Evolutionary conservation across 1,284 basidiomycete species (phyloP).

Genomic region (Heterobasidion parviporum): DNA sequence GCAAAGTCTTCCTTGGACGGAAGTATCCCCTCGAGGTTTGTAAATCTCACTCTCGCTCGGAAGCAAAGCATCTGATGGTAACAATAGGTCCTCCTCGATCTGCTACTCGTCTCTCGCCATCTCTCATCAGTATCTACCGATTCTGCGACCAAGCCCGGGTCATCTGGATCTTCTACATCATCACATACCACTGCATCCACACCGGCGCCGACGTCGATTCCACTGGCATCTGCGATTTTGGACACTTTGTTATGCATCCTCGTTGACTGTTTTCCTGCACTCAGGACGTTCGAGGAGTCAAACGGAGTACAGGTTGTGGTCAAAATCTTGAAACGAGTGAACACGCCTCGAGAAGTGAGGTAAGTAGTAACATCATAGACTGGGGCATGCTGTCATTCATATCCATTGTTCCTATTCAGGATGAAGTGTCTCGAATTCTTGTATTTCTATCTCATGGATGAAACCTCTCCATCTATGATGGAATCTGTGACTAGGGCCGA

Average conservation of each 20-base stretch:
- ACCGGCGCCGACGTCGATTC: constrained; percentile 17
- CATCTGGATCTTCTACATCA: constrained; percentile 9
- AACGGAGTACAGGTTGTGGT: constrained; percentile 76
- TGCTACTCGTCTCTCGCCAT: constrained; percentile 65
- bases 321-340: constrained; percentile 74
- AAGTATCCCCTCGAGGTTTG: constrained; percentile 65
- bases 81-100: constrained; percentile 52
- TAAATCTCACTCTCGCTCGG: constrained; percentile 3
- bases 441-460: constrained; percentile 87
- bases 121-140: constrained; percentile 25
- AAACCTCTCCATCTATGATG: constrained; percentile 26
- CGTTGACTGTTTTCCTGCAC: constrained; percentile 68
- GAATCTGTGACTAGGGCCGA: constrained; percentile 10
- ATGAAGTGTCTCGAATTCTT: constrained; percentile 93
- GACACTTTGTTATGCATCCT: constrained; percentile 80
- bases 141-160: constrained; percentile 10
- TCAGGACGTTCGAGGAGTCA: constrained; percentile 70
- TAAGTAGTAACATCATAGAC: constrained; percentile 26
- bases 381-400: not conserved
- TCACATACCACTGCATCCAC: constrained; percentile 11
- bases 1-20: constrained; percentile 65
- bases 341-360: constrained; percentile 78
- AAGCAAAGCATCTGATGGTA: not conserved
- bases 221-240: constrained; percentile 45
- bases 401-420: constrained; percentile 28